Evolutionary conservation across 345 rosid genomes (phyloP).

Genomic region (Populus deltoides): DNA sequence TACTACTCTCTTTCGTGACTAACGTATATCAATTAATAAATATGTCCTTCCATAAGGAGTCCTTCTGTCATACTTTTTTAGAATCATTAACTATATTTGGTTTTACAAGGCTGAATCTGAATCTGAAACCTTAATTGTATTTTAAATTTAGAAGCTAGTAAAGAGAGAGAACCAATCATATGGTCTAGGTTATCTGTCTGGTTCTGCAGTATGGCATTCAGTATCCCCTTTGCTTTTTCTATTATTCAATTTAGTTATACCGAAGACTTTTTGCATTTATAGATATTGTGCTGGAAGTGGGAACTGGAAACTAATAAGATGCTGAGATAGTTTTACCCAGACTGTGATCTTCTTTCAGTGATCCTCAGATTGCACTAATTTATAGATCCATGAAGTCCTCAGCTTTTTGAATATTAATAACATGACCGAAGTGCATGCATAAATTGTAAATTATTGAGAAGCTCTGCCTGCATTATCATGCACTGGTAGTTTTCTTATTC

Average conservation of each 20-base stretch:
- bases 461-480: not conserved
- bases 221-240: not conserved
- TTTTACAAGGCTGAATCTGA: not conserved
- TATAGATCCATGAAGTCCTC: not conserved
- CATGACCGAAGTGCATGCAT: not conserved
- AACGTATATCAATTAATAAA: not conserved
- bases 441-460: not conserved
- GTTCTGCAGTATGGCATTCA: not conserved
- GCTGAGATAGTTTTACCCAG: not conserved
- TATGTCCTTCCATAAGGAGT: not conserved
- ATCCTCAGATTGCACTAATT: not conserved
- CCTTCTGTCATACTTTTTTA: not conserved
- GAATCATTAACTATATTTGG: not conserved
- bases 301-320: not conserved
- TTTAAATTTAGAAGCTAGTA: not conserved
- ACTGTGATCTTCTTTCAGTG: not conserved
- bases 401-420: not conserved
- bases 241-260: not conserved
- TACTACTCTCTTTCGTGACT: not conserved
- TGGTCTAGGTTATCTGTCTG: not conserved
- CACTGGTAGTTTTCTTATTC: not conserved
- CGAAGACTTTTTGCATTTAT: not conserved
- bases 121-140: not conserved
- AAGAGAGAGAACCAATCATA: not conserved
- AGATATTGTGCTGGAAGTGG: not conserved